Base-by-base conservation (phyloP, 805 yeast genomes). In the Wickerhamomyces bisporus region DNA sequence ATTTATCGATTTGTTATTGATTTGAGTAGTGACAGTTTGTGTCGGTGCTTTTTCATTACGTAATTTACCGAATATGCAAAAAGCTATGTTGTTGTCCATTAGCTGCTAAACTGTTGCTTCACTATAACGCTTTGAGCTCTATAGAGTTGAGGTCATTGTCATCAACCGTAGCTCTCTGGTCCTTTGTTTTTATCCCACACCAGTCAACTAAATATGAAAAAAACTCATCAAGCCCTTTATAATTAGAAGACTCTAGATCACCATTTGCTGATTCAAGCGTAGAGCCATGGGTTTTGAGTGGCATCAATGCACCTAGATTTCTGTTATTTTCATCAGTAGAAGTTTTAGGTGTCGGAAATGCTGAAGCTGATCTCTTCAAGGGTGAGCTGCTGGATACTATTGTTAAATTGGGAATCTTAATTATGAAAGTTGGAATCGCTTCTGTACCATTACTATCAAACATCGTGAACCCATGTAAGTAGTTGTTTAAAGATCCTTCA, bases 331-430 rank as follows among this genome's bases (percentile, higher is more conserved):
- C 13, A 6, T 31, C 34, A 14, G 14, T 23, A 4, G 34, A 31
- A 6, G 34, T 20, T 31, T 31, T 31, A 5, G 34, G 34, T 15
- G 34, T 31, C 6, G 34, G 34, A 14, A 31, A 23, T 15, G 26
- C 9, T 21, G 10, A 7, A 21, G 24, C 24, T 14, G 11, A 19
- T 11, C 21, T 31, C n/a, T n/a, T n/a, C n/a, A n/a, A n/a, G n/a
- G n/a, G 18, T n/a, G 17, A 19, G 24, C 29, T 24, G 16, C 19
- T 32, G 24, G 18, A 32, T 21, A 23, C 8, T 26, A 18, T 13
- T 15, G 24, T 25, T 24, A 2, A 25, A 32, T 3, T 14, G 5
- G 29, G 25, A 15, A 27, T 13, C 12, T n/a, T 20, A 4, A 34
- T 24, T 9, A 34, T n/a, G 21, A 34, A 34, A 7, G 31, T 34